These are phyloP conservation scores for Dendrobium nobile DNA, from an alignment of 106 monocot species.

Conservation along the genomic window DNA sequence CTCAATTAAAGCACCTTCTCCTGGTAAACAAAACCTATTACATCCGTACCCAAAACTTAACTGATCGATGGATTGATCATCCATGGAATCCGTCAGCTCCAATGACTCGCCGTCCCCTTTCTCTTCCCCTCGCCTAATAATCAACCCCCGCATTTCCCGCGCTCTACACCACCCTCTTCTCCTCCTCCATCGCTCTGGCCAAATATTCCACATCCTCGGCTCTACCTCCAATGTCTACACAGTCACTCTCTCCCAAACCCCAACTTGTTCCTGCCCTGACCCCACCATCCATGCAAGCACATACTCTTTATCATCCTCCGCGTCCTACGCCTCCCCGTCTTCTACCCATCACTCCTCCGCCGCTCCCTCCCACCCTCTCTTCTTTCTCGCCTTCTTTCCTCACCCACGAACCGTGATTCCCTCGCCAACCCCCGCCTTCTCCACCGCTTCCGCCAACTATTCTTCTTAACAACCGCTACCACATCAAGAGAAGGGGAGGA, in stretches of 20 bases:
- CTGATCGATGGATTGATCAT: neutral
- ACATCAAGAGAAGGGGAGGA: neutral
- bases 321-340: slow-evolving; percentile 55
- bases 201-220: slow-evolving; percentile 71
- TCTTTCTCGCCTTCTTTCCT: slow-evolving; percentile 39
- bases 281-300: slow-evolving; percentile 75
- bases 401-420: slow-evolving; percentile 10
- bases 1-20: neutral
- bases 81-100: slow-evolving; percentile 31
- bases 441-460: slow-evolving; percentile 1
- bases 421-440: slow-evolving; percentile 22
- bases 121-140: neutral
- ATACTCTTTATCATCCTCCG: slow-evolving; percentile 82
- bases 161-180: slow-evolving; percentile 62
- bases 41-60: neutral
- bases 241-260: slow-evolving; percentile 42
- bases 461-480: neutral
- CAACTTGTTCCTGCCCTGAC: slow-evolving; percentile 84
- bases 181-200: slow-evolving; percentile 58
- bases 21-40: neutral
- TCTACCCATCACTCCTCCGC: slow-evolving; percentile 45
- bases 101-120: slow-evolving; percentile 4
- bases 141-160: slow-evolving; percentile 15
- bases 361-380: slow-evolving; percentile 35
- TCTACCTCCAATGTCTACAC: slow-evolving; percentile 84